Evolutionary conservation across 2,329 filamentous ascomycete species (phyloP).

Genomic region (Trichoderma arundinaceum): DNA sequence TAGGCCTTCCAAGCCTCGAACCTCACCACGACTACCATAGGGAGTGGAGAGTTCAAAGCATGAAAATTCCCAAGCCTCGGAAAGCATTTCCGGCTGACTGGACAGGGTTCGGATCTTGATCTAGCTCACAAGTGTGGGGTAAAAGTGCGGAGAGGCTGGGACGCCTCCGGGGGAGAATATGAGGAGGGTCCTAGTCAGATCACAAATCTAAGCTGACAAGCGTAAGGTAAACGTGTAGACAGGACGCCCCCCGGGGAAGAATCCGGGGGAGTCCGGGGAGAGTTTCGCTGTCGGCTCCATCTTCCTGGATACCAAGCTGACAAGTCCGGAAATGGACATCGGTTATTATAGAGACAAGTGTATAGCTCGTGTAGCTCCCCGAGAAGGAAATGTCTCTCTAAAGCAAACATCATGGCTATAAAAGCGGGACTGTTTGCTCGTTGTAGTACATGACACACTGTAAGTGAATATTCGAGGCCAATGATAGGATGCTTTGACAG

Average conservation of each 20-base stretch:
- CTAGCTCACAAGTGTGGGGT: background rate
- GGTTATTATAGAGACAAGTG: background rate
- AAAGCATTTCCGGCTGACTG: slow-evolving; percentile 8
- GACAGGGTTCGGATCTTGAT: background rate
- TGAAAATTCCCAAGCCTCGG: background rate
- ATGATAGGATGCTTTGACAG: slow-evolving; percentile 3
- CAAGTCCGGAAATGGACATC: background rate
- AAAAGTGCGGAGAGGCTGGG: background rate
- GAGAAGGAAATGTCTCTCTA: background rate
- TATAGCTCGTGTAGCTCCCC: slow-evolving; percentile 17
- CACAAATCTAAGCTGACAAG: background rate
- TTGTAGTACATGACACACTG: background rate
- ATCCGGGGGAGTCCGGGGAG: slow-evolving; percentile 23
- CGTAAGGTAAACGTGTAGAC: slow-evolving; percentile 12
- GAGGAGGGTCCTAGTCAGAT: slow-evolving; percentile 4
- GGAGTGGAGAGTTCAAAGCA: background rate
- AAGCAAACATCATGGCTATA: slow-evolving; percentile 3
- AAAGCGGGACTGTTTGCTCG: background rate
- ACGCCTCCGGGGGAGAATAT: slow-evolving; percentile 8
- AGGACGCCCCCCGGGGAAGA: slow-evolving; percentile 3
- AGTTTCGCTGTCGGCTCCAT: background rate
- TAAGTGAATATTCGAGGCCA: background rate
- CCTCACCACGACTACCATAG: background rate
- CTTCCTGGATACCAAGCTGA: background rate
- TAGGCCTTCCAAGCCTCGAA: background rate